These are phyloP conservation scores for Alternaria novae-zelandiae DNA, from an alignment of 2,329 filamentous ascomycete species.

Conservation along the genomic window DNA sequence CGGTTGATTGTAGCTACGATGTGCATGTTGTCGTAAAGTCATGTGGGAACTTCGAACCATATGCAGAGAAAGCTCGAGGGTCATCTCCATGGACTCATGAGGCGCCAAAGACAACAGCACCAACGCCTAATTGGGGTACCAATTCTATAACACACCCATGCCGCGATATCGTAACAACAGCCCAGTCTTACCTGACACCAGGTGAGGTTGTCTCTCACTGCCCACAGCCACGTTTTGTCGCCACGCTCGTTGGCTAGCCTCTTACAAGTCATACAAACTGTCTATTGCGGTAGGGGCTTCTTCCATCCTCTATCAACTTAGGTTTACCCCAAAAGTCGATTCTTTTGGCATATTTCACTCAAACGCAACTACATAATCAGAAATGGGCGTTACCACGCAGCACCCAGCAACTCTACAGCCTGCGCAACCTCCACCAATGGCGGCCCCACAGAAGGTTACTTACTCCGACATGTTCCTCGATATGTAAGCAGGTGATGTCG, in stretches of 20 bases:
- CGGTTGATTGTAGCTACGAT: no score
- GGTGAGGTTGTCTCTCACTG: neutral
- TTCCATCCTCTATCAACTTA: neutral
- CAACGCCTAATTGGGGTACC: no score
- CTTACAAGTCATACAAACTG: neutral
- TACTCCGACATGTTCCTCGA: slow-evolving; percentile 8
- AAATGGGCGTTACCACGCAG: neutral
- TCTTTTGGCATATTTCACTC: accelerated
- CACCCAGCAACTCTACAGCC: neutral
- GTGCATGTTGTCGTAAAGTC: no score
- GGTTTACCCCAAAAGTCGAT: neutral
- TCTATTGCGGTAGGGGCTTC: neutral
- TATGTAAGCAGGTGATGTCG: neutral
- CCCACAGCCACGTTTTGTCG: neutral
- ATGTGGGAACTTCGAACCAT: no score
- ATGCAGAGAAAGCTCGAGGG: no score
- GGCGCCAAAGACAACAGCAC: neutral
- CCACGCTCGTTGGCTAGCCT: neutral
- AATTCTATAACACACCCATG: neutral
- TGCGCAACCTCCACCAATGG: neutral
- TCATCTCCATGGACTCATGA: no score
- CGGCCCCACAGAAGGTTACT: neutral
- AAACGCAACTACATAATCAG: neutral
- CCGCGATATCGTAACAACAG: neutral
- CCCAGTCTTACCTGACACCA: neutral